Evolutionary conservation across 148 eudicot species (phyloP), one percentile per base, ranked within the genome.

Genomic region (Selenicereus undatus): DNA sequence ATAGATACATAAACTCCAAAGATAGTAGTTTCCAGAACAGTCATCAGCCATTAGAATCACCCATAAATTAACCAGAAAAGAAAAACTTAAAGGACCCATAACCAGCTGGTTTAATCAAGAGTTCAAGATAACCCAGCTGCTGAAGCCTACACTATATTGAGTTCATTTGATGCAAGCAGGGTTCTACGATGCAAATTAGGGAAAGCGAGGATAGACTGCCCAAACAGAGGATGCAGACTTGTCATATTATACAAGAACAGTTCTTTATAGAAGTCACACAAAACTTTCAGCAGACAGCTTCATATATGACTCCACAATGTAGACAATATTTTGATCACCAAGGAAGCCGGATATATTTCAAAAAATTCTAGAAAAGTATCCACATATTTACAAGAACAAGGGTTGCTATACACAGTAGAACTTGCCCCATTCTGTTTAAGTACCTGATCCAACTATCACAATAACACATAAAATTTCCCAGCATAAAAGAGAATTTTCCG

Each of bases 1-100:
- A 39, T 26, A 82, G 17, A 70, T 30, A 35, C 43, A 29, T 79
- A 48, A 79, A 71, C 81, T 43, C 66, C 56, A 5, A 48, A 74
- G 3, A 22, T 56, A 77, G 27, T n/a, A 36, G 71, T 8, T 35
- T 30, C 54, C 65, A 75, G 39, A 21, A 71, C 76, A 70, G 43
- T 74, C 75, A 75, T 65, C 75, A 26, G 74, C 68, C 20, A 16
- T 30, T 12, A 27, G 20, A 77, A 64, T 16, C 11, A n/a, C 42
- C 22, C 27, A 21, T 32, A 32, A 32, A 32, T 32, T 32, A 32
- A 32, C 32, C 32, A 32, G 32, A 32, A 32, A 32, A 32, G 32
- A 32, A 32, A 32, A 32, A 32, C 1, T 2, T 32, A 2, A 32
- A 32, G 32, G 32, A 32, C 32, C 32, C 32, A 32, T 0, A 32